phyloP scores from a whole-genome alignment of 805 yeast species.

The Candida endomychidarum region DNA sequence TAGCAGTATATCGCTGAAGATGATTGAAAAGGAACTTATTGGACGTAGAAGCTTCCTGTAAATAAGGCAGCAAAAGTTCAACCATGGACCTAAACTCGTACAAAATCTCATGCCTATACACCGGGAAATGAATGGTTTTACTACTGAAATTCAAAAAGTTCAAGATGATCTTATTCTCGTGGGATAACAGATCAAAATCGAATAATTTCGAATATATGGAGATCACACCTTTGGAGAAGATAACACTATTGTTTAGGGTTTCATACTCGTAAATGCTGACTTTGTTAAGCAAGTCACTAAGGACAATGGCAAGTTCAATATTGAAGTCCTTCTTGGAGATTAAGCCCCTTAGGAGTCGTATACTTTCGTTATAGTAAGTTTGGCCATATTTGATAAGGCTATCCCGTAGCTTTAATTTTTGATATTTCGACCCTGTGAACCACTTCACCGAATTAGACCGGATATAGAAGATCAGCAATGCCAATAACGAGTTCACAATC shows the following conservation, averaged over 20 bases:
- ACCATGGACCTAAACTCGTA: constrained; percentile 16
- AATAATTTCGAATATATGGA: constrained; percentile 19
- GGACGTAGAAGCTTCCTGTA: neutral
- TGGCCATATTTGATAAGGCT: constrained; percentile 9
- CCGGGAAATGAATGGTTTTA: constrained; percentile 17
- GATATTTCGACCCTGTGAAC: constrained; percentile 4
- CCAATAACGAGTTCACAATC: constrained; percentile 10
- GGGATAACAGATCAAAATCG: neutral
- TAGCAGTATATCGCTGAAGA: neutral
- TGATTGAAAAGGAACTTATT: constrained; percentile 5
- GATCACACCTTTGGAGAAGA: constrained; percentile 24
- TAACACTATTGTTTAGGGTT: constrained; percentile 17
- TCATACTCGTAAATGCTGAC: constrained; percentile 22
- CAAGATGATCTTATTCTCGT: constrained; percentile 11
- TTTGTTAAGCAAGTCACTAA: constrained; percentile 21
- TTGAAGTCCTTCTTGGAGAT: constrained; percentile 9
- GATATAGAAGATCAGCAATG: constrained; percentile 14
- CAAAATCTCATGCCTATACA: constrained; percentile 16
- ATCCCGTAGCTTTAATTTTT: constrained; percentile 6
- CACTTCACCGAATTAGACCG: constrained; percentile 14
- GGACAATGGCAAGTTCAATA: constrained; percentile 19
- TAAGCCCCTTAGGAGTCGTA: constrained; percentile 7
- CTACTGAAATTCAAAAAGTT: constrained; percentile 20
- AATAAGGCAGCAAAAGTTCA: constrained; percentile 6
- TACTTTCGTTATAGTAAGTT: constrained; percentile 10